Evolutionary conservation across 306 rosid species (phyloP).

Genomic region (Cicer judaicum): DNA sequence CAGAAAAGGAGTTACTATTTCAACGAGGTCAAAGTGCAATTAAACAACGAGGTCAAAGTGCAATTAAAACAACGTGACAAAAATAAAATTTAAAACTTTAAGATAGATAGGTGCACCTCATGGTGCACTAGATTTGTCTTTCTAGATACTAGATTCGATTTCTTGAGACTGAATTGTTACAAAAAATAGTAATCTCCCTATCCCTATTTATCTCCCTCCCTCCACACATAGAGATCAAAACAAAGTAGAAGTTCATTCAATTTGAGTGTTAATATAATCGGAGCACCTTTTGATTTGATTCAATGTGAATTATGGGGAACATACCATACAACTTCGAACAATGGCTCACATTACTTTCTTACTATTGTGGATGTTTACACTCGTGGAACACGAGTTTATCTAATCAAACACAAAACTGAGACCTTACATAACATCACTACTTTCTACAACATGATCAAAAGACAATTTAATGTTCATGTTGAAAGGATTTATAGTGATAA

Average conservation of each 20-base stretch:
- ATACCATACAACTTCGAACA: not conserved
- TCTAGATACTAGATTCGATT: no score
- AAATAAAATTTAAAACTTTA: no score
- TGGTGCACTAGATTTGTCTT: no score
- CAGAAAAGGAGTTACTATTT: no score
- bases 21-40: no score
- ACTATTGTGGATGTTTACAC: not conserved
- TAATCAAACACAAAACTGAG: not conserved
- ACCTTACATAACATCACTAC: not conserved
- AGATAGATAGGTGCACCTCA: no score
- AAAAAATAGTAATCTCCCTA: no score
- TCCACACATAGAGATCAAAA: not conserved
- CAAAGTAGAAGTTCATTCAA: not conserved
- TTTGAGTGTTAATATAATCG: not conserved
- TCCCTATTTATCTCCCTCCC: no score
- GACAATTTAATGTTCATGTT: not conserved
- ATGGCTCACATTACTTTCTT: not conserved
- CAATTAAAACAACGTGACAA: no score
- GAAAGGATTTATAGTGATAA: not conserved
- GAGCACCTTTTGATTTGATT: not conserved
- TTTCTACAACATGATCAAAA: not conserved
- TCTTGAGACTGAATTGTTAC: no score
- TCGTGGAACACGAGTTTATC: not conserved
- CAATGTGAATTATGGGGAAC: not conserved
- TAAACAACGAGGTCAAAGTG: no score